Base-by-base conservation (phyloP, 345 rosid genomes). In the Rubroshorea leprosula region DNA sequence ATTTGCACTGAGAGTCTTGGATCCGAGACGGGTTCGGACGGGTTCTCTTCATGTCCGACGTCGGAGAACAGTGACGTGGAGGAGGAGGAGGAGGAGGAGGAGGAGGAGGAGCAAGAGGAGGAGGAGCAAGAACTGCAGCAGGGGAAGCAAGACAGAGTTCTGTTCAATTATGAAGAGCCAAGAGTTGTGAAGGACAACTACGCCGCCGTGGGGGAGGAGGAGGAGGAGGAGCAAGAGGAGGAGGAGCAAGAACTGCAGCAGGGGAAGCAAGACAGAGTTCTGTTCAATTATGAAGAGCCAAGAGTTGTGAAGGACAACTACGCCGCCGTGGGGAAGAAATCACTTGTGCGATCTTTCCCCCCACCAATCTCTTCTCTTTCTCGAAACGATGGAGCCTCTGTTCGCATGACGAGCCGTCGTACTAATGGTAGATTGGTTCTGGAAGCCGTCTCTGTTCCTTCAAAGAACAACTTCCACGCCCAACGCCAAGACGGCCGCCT, bases 1-100 rank as follows among this genome's bases (percentile, higher is more conserved):
- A 76, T 93, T 24, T 93, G 99, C 76, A 93, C 99, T 1, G 99
- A 93, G 72, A 93, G 92, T 61, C 97, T 93, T n/a, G 99, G 99
- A 58, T 94, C 96, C 24, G 99, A 94, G 72, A 85, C 96, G 6
- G 99, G 97, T 27, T 94, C 90, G 9, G 96, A 87, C 12, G 87
- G 74, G 25, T 87, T 90, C 72, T 82, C 95, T 25, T 80, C 88
- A 0, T 64, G 72, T 63, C 76, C 90, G 1, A 52, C 86, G 0
- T 83, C 91, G 0, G 93, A 86, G 67, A 78, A 64, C 1, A 70
- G 68, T 1, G 85, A 75, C 17, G 64, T 64, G 20, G 77, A 64
- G n/a, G 74, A 73, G 29, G 78, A 83, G 5, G 71, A 63, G 23
- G 74, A 76, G 50, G 79, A 70, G 13, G 57, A 65, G 19, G 68